Percentiles rank a stretch among this genome's conserved stretches.
phyloP scores from a whole-genome alignment of 257 asterid species.

The Forsythia viridissima region DNA sequence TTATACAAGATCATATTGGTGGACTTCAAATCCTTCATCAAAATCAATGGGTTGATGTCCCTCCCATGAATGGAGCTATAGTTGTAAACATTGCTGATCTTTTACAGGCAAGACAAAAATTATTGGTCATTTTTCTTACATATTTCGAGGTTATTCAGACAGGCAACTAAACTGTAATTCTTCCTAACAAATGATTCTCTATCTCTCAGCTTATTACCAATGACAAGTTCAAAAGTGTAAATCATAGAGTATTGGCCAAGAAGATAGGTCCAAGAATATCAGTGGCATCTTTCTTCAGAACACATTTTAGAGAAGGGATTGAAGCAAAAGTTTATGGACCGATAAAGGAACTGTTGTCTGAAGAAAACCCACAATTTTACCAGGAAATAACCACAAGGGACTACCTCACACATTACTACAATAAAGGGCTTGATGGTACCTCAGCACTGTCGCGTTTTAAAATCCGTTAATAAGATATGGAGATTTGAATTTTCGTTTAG shows the following conservation, averaged over 20 bases:
- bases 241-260: slow-evolving; percentile 35
- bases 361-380: slow-evolving; percentile 32
- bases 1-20: slow-evolving; percentile 32
- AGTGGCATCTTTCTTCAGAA: slow-evolving; percentile 34
- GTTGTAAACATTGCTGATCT: slow-evolving; percentile 6
- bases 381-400: slow-evolving; percentile 14
- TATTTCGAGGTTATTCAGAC: not conserved
- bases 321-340: slow-evolving; percentile 28
- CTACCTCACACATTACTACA: slow-evolving; percentile 19
- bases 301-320: slow-evolving; percentile 15
- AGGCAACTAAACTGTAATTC: not conserved
- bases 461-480: not conserved
- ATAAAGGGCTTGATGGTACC: slow-evolving; percentile 26
- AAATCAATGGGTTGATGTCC: slow-evolving; percentile 21
- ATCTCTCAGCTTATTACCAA: slow-evolving; percentile 35
- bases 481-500: not conserved
- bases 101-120: too few relatives aligned
- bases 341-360: slow-evolving; percentile 35
- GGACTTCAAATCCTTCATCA: slow-evolving; percentile 25
- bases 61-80: slow-evolving; percentile 12
- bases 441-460: slow-evolving; percentile 23
- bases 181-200: not conserved
- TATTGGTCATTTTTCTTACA: not conserved
- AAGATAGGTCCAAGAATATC: slow-evolving; percentile 39
- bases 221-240: slow-evolving; percentile 30